phyloP scores from a whole-genome alignment of 805 yeast species.

The Starmerella sirachaensis region DNA sequence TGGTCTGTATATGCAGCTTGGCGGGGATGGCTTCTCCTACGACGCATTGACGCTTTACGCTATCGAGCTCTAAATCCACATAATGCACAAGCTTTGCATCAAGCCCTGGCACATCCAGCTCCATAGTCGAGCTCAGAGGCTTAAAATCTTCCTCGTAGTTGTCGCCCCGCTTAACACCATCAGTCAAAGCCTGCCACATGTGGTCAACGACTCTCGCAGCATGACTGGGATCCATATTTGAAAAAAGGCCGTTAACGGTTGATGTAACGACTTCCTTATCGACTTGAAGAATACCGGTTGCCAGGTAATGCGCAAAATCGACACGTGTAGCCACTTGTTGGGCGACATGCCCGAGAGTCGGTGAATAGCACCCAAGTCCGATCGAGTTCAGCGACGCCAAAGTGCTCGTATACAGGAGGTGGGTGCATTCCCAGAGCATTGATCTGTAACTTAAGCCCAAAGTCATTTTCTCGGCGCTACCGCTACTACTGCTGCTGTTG shows the following conservation, averaged over 20 bases:
- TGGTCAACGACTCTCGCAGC: constrained; percentile 6
- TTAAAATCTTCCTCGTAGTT: constrained; percentile 2
- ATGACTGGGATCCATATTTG: constrained; percentile 13
- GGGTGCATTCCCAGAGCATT: constrained; percentile 18
- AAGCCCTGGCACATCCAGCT: constrained; percentile 53
- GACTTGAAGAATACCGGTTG: background rate
- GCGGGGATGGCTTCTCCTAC: constrained; percentile 55
- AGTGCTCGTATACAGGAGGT: constrained; percentile 17
- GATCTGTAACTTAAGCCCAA: constrained; percentile 16
- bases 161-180: background rate
- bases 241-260: constrained; percentile 5
- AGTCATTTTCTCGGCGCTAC: constrained; percentile 19
- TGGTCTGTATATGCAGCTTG: constrained; percentile 31
- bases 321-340: constrained; percentile 3
- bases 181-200: background rate
- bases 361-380: constrained; percentile 33
- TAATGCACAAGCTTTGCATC: constrained; percentile 47
- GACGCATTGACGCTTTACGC: constrained; percentile 30
- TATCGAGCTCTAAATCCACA: constrained; percentile 34
- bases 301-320: constrained; percentile 8
- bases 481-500: constrained; percentile 12
- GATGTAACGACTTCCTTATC: background rate
- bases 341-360: constrained; percentile 2
- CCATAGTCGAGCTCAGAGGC: constrained; percentile 25
- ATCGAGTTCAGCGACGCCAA: constrained; percentile 13